phyloP scores from a whole-genome alignment of 768 basidiomycete species.

The Steccherinum ochraceum region DNA sequence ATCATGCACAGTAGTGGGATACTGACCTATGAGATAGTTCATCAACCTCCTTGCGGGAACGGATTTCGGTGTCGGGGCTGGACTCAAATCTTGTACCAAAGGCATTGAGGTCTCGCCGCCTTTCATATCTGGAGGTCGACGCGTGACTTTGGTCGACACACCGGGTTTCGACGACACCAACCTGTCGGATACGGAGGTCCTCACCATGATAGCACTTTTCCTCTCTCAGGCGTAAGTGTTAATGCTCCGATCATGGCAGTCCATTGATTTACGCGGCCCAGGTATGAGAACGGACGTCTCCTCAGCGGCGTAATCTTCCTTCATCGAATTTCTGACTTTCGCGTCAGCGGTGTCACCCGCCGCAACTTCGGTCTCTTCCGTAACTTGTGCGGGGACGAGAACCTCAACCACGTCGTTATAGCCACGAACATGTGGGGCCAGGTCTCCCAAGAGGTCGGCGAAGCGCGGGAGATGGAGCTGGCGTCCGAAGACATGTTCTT shows the following conservation, averaged over 20 bases:
- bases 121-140: constrained; percentile 1
- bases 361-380: constrained; percentile 18
- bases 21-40: constrained; percentile 6
- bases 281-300: constrained; percentile 10
- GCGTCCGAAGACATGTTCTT: constrained; percentile 36
- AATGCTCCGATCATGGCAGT: not conserved
- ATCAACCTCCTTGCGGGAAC: constrained; percentile 14
- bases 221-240: constrained; percentile 3
- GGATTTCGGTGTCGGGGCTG: constrained; percentile 4
- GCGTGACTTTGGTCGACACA: constrained; percentile 11
- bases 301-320: constrained; percentile 22
- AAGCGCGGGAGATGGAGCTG: constrained; percentile 41
- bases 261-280: constrained; percentile 1
- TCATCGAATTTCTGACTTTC: constrained; percentile 20
- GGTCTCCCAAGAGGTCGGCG: constrained; percentile 30
- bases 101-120: not conserved
- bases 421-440: constrained; percentile 51
- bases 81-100: constrained; percentile 12
- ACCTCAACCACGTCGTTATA: constrained; percentile 38
- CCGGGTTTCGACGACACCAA: constrained; percentile 14
- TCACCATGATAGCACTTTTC: constrained; percentile 2
- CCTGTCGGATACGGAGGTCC: constrained; percentile 29
- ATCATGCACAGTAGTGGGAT: not conserved
- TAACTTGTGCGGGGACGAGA: constrained; percentile 17
- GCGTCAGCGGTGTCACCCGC: constrained; percentile 13